Conservation (phyloP, 1,284 basidiomycete species). For the Leccinum griseonigrum region DNA sequence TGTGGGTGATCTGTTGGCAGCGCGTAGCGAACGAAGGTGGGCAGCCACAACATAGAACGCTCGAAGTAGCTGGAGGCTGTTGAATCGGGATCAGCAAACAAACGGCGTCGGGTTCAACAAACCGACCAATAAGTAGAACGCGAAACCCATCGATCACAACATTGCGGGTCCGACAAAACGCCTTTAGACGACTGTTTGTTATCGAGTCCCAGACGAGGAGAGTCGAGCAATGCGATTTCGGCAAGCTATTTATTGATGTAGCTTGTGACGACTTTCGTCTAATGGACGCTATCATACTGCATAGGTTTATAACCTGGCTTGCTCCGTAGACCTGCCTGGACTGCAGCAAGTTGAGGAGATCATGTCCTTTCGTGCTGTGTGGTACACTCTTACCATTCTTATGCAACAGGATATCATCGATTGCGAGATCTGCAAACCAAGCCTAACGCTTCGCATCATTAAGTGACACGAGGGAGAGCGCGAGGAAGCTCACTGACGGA, state of each 20-base stretch:
- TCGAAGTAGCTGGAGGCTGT: constrained; percentile 71
- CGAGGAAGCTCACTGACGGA: constrained; percentile 48
- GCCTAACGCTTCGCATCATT: constrained; percentile 86
- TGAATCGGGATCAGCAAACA: constrained; percentile 10
- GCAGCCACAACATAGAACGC: constrained; percentile 62
- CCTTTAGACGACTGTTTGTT: constrained; percentile 80
- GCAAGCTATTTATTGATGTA: constrained; percentile 88
- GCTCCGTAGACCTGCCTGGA: constrained; percentile 68
- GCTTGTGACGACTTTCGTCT: constrained; percentile 84
- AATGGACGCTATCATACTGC: constrained; percentile 82
- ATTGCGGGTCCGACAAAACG: constrained; percentile 67
- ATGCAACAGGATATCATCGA: constrained; percentile 83
- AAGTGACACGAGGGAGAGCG: constrained; percentile 77
- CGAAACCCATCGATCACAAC: constrained; percentile 74
- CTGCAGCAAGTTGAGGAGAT: constrained; percentile 87
- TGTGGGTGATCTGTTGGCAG: too few species aligned
- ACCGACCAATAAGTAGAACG: constrained; percentile 79
- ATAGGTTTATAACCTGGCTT: constrained; percentile 75
- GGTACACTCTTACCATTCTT: constrained; percentile 91
- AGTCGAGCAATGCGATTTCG: constrained; percentile 81
- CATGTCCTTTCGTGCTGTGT: constrained; percentile 90
- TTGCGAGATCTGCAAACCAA: constrained; percentile 91
- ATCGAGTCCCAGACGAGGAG: constrained; percentile 66
- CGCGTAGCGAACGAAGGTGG: too few species aligned
- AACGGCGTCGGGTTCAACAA: not conserved